Evolutionary conservation across 202 grass and related monocot genomes (phyloP), one percentile per base, ranked within the genome.

Genomic region (Zizania palustris): DNA sequence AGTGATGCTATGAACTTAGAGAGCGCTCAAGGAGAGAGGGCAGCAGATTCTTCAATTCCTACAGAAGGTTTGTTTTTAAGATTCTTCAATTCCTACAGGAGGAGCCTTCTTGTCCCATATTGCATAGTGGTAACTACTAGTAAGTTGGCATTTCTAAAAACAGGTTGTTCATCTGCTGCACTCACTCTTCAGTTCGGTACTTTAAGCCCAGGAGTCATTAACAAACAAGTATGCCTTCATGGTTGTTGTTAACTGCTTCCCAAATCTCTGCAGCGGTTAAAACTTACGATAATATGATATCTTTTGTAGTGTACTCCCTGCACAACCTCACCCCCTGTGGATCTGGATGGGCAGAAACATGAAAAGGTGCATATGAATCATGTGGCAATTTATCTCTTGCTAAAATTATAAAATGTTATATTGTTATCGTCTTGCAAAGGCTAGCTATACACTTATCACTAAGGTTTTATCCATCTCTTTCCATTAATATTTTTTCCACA

Each of bases 121-220:
- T 39, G 57, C 15, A 54, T 57, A 4, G 56, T 68, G 79, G 44
- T 43, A 74, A 72, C 51, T n/a, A 57, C 3, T 12, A 53, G 40
- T 46, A 19, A 75, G 11, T 39, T 81, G 41, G 6, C 13, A 18
- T 72, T 44, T 72, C 12, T 69, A 58, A 10, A 18, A 28, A 18
- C 65, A 86, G 84, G 78, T 19, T 14, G 42, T 71, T 50, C 59
- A 18, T 48, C 84, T 19, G 56, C 72, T 56, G 14, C 78, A 65
- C 79, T 89, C 72, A 63, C 83, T 56, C 90, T 97, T 76, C 93
- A 97, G 71, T 91, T 97, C 60, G 90, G 93, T 74, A 82, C 82
- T 79, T 82, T 93, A 77, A 93, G 71, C 67, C 78, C 79, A 49
- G 93, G 81, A 49, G 81, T 83, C 46, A 84, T 91, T 72, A 83